A percentile compares a stretch with the other conserved stretches of the same genome.
Evolutionary conservation across 768 basidiomycete genomes (phyloP).

Genomic region (Serendipita sp.): DNA sequence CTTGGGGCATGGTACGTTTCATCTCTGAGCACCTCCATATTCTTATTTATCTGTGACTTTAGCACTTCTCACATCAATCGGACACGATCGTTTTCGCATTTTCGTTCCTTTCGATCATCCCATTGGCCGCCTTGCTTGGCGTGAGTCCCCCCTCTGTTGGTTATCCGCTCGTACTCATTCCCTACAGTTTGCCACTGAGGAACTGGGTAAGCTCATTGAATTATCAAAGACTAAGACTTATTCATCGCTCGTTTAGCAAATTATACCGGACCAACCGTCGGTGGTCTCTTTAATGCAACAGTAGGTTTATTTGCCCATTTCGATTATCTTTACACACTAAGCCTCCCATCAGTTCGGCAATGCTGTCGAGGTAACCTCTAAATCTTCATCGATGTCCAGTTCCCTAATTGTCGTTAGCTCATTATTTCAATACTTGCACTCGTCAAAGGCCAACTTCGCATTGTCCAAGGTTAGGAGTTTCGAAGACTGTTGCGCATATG

Average conservation of each 20-base stretch:
- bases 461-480: conserved; percentile 27
- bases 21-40: not conserved
- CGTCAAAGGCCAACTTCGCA: conserved; percentile 33
- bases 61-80: conserved; percentile 29
- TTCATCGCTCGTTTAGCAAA: conserved; percentile 19
- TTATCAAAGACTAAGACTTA: not conserved
- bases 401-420: conserved; percentile 22
- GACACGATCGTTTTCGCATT: conserved; percentile 34
- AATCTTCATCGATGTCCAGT: not conserved
- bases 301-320: conserved; percentile 25
- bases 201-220: conserved; percentile 19
- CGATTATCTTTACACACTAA: not conserved
- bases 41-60: not conserved
- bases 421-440: conserved; percentile 26
- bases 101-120: conserved; percentile 34
- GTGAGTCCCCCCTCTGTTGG: not conserved
- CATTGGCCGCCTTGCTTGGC: conserved; percentile 35
- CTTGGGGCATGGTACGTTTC: conserved; percentile 25
- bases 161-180: not conserved
- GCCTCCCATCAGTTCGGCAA: not conserved
- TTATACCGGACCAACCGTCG: conserved; percentile 32
- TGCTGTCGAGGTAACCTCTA: not conserved
- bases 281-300: conserved; percentile 38
- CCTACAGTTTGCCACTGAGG: conserved; percentile 32
- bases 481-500: not conserved